phyloP scores from a whole-genome alignment of 257 asterid genomes.

The Plantago ovata region DNA sequence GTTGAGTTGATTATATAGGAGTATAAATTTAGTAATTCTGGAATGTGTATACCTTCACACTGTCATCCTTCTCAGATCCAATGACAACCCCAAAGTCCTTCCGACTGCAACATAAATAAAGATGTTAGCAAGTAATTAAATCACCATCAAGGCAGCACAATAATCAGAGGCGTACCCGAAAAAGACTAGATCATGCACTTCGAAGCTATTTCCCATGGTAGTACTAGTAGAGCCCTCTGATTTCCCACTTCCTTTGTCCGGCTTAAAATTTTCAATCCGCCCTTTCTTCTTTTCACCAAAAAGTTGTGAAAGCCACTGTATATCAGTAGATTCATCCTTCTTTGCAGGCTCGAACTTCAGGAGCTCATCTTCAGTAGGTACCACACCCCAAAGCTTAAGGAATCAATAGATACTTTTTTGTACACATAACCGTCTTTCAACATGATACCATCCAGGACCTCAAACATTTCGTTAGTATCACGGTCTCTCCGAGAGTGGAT shows the following conservation, averaged over 20 bases:
- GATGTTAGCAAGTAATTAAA: conserved; percentile 15
- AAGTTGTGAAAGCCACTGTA: conserved; percentile 82
- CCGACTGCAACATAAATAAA: conserved; percentile 49
- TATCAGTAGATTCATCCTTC: conserved; percentile 55
- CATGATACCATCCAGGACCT: conserved; percentile 90
- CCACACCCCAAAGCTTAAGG: conserved; percentile 76
- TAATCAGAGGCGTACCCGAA: conserved; percentile 55
- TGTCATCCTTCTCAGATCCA: conserved; percentile 74
- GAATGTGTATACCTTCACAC: conserved; percentile 53
- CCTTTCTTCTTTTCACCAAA: conserved; percentile 69
- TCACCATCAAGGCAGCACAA: conserved; percentile 10
- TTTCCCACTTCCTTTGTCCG: conserved; percentile 52
- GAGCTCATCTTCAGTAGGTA: conserved; percentile 81
- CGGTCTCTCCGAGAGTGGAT: conserved; percentile 87
- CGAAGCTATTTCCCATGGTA: conserved; percentile 43
- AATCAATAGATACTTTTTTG: conserved; percentile 69
- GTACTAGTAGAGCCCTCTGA: conserved; percentile 64
- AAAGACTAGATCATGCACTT: conserved; percentile 83
- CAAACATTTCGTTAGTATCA: conserved; percentile 60
- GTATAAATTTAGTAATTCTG: neutral
- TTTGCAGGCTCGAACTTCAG: conserved; percentile 87
- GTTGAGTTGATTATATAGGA: conserved; percentile 15
- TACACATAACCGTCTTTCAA: conserved; percentile 89
- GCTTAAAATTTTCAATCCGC: conserved; percentile 30
- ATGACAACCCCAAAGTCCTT: conserved; percentile 88